These are phyloP conservation scores for Daldinia sp. DNA, from an alignment of 2,329 filamentous ascomycete species.

Conservation along the genomic window DNA sequence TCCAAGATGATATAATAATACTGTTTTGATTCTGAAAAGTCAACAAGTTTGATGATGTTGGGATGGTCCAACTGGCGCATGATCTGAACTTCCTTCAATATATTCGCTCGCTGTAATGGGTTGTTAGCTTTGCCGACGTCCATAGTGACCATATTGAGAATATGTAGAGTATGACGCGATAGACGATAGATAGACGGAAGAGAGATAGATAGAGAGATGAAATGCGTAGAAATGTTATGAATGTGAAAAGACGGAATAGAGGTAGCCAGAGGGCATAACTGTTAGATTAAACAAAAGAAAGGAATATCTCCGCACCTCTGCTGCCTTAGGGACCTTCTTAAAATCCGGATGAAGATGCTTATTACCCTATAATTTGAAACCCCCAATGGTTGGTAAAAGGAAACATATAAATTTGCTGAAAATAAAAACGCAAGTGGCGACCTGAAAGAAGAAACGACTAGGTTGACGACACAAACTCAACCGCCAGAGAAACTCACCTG, in stretches of 20 bases:
- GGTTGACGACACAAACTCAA: conserved; percentile 48
- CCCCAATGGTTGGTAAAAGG: conserved; percentile 66
- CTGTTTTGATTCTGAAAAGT: conserved; percentile 92
- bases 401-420: conserved; percentile 33
- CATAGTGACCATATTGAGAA: no score
- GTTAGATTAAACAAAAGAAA: conserved; percentile 50
- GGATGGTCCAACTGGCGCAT: conserved; percentile 98
- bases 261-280: conserved; percentile 39
- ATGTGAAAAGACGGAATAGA: conserved; percentile 47
- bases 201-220: conserved; percentile 22
- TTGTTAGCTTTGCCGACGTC: conserved; percentile 46
- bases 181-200: conserved; percentile 9
- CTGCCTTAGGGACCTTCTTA: conserved; percentile 92
- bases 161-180: conserved; percentile 29
- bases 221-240: conserved; percentile 45
- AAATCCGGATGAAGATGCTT: conserved; percentile 96
- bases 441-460: conserved; percentile 47
- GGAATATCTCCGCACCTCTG: conserved; percentile 84
- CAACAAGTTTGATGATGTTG: conserved; percentile 93
- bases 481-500: conserved; percentile 79
- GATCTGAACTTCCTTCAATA: conserved; percentile 98
- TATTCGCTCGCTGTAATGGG: conserved; percentile 83
- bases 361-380: conserved; percentile 75
- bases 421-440: conserved; percentile 41
- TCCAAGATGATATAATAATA: conserved; percentile 99